phyloP scores from a whole-genome alignment of 2,329 filamentous ascomycete species.

The Fusarium cyanostomum region DNA sequence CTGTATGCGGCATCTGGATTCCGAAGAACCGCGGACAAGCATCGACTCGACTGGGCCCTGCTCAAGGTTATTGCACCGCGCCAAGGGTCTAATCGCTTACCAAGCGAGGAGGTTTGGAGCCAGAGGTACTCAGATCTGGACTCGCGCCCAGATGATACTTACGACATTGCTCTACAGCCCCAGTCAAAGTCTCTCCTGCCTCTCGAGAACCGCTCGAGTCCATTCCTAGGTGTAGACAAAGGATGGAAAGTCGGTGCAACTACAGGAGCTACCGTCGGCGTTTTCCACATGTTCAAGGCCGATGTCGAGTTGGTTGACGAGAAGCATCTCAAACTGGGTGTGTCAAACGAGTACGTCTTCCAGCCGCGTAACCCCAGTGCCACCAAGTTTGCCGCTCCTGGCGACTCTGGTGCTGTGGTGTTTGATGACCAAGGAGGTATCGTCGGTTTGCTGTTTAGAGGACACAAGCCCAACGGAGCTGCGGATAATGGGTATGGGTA shows the following conservation, averaged over 20 bases:
- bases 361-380: too few relatives aligned
- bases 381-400: not conserved
- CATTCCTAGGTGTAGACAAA: not conserved
- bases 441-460: not conserved
- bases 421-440: not conserved
- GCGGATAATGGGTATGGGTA: not conserved
- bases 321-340: not conserved
- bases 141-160: not conserved
- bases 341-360: not conserved
- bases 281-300: not conserved
- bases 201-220: not conserved
- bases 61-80: not conserved
- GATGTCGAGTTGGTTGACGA: not conserved
- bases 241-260: not conserved
- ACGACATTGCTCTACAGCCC: not conserved
- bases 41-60: not conserved
- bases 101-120: not conserved
- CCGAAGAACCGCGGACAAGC: not conserved
- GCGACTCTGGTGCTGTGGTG: not conserved
- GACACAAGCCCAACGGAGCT: not conserved
- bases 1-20: not conserved
- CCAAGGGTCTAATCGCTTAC: not conserved
- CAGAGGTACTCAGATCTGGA: not conserved
- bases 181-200: too few relatives aligned
- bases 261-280: not conserved